These are phyloP conservation scores for Beauveria pseudobassiana DNA, from an alignment of 2,329 filamentous ascomycete species.

Conservation along the genomic window DNA sequence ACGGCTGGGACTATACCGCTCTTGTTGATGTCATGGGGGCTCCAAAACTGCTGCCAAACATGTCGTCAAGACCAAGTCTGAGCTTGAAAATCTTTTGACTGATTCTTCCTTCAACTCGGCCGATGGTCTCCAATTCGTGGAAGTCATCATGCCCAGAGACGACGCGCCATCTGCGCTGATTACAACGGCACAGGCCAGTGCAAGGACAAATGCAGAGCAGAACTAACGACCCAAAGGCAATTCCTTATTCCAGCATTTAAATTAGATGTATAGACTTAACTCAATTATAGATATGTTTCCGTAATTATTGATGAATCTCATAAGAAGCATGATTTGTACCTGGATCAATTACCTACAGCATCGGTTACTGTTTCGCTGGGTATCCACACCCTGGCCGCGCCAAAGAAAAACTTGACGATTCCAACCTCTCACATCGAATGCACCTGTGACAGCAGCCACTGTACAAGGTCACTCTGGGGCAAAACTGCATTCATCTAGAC, in stretches of 20 bases:
- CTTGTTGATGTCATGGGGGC: slow-evolving; percentile 60
- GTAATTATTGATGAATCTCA: too few species aligned
- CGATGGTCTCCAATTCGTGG: slow-evolving; percentile 60
- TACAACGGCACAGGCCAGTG: slow-evolving; percentile 63
- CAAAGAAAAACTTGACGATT: background rate
- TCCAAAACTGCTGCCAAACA: slow-evolving; percentile 54
- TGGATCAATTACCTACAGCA: background rate
- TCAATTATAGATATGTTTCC: too few species aligned
- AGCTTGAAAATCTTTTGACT: slow-evolving; percentile 58
- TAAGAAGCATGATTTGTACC: too few species aligned
- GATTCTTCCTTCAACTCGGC: slow-evolving; percentile 56
- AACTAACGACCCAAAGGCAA: background rate
- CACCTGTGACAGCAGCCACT: background rate
- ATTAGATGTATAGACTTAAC: background rate
- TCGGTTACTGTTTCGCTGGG: background rate
- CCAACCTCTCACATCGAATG: background rate
- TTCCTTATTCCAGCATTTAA: background rate
- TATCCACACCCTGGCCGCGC: slow-evolving; percentile 2
- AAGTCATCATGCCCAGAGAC: slow-evolving; percentile 71
- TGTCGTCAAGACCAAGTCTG: slow-evolving; percentile 59
- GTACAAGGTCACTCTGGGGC: background rate
- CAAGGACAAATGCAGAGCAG: slow-evolving; percentile 53
- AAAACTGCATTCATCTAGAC: background rate
- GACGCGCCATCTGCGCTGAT: slow-evolving; percentile 68
- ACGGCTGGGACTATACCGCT: slow-evolving; percentile 64